A percentile compares a stretch with the other conserved stretches of the same genome.
Conservation (phyloP, 1,284 basidiomycete genomes). For the Coniferiporia weirii region DNA sequence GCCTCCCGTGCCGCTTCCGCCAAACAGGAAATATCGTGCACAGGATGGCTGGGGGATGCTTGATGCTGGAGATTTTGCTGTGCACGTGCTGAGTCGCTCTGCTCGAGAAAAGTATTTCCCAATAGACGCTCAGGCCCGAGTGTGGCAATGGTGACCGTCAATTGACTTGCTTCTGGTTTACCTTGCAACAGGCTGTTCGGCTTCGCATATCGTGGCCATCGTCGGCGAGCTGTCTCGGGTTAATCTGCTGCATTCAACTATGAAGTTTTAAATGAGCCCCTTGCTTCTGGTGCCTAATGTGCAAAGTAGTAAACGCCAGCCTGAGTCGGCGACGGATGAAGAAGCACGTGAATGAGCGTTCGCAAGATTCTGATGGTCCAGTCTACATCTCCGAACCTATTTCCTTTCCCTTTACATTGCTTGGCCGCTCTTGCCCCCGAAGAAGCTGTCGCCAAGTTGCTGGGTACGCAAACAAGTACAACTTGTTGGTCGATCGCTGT, state of each 20-base stretch:
- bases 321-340: background rate
- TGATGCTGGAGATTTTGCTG: constrained; percentile 71
- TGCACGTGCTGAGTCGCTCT: constrained; percentile 63
- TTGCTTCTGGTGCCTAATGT: constrained; percentile 11
- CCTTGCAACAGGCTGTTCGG: constrained; percentile 1
- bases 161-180: background rate
- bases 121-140: constrained; percentile 26
- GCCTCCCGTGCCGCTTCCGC: constrained; percentile 54
- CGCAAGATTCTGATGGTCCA: constrained; percentile 9
- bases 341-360: background rate
- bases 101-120: constrained; percentile 61
- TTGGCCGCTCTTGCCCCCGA: background rate
- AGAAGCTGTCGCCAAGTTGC: background rate
- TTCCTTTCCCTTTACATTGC: background rate
- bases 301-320: background rate
- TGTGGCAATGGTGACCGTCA: constrained; percentile 29
- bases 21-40: constrained; percentile 51
- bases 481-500: background rate
- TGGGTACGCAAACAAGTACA: background rate
- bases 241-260: background rate
- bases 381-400: background rate
- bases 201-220: background rate
- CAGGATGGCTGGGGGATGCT: constrained; percentile 77
- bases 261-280: constrained; percentile 3
- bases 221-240: constrained; percentile 1